These are phyloP conservation scores for Pseudopithomyces maydicus DNA, from an alignment of 2,329 filamentous ascomycete species.

Conservation along the genomic window DNA sequence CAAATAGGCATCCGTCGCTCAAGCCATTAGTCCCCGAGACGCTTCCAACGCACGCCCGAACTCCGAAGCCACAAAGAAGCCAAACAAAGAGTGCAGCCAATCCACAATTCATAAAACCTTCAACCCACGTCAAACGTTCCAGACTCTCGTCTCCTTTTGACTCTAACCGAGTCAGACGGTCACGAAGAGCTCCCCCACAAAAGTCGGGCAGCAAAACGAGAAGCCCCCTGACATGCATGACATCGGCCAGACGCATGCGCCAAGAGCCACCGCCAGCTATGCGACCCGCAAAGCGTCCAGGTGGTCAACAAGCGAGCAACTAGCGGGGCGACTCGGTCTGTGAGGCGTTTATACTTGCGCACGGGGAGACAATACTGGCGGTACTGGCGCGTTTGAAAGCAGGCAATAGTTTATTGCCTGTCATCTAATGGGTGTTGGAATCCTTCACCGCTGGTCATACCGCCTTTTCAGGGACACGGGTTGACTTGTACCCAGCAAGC, in stretches of 20 bases:
- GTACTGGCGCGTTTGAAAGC: neutral
- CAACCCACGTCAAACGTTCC: slow-evolving; percentile 2
- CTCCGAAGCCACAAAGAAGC: neutral
- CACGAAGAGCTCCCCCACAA: neutral
- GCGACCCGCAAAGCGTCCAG: neutral
- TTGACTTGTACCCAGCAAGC: neutral
- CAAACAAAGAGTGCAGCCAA: neutral
- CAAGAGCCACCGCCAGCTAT: neutral
- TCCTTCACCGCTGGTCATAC: neutral
- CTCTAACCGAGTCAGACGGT: too few relatives aligned
- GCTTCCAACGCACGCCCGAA: neutral
- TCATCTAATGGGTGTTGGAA: neutral
- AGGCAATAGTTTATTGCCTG: neutral
- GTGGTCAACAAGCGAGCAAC: neutral
- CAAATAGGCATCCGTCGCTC: neutral
- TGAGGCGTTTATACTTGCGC: neutral
- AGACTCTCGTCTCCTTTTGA: neutral
- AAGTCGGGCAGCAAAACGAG: neutral
- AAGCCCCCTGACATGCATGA: slow-evolving; percentile 1
- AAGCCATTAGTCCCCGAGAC: neutral
- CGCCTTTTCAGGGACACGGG: neutral
- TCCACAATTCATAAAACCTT: slow-evolving; percentile 1
- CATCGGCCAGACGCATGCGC: slow-evolving; percentile 5
- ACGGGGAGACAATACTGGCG: neutral
- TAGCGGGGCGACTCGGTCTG: neutral